Base-by-base conservation (phyloP, 306 rosid genomes). In the Pyrus communis region DNA sequence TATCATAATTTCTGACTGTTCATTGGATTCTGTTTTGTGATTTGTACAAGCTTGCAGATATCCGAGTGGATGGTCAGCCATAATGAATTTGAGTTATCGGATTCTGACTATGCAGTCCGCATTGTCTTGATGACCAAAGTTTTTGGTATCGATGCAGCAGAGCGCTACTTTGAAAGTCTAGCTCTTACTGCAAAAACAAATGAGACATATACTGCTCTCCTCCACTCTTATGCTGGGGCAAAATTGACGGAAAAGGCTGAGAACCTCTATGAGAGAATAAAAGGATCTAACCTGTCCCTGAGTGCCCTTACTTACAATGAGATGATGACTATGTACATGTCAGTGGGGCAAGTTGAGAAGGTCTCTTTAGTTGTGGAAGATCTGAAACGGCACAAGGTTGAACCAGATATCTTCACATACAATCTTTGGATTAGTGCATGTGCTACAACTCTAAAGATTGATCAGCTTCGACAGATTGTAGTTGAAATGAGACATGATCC, bases 241-340 rank as follows among this genome's bases (percentile, higher is more conserved):
- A 95, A 89, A 84, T 62, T 89, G 86, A 89, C 86, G 9, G 96
- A 89, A 73, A 95, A 88, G 81, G 97, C 97, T 1, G 98, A 92
- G 81, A 82, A 81, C n/a, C 91, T 95, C 64, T 95, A 78, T 77
- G 83, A 76, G 80, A 83, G 84, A 76, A 86, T 92, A 57, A 89
- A 88, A 82, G 85, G 78, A 43, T 88, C 91, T 59, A 57, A 83
- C 75, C 81, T 90, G 67, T 49, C 87, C 59, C 85, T 88, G 67
- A 86, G 82, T 59, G 92, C 91, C 64, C 87, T 95, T 70, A 77
- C 87, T 35, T 92, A 90, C 93, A 95, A 95, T 46, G 98, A 92
- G 86, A 88, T 95, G 92, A 95, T 95, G 98, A 92, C 98, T 25
- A 82, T 95, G 71, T 95, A 92, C 84, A 86, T 88, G 90, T 90